Base-by-base conservation (phyloP, 305 asterid species). In the Andrographis paniculata region DNA sequence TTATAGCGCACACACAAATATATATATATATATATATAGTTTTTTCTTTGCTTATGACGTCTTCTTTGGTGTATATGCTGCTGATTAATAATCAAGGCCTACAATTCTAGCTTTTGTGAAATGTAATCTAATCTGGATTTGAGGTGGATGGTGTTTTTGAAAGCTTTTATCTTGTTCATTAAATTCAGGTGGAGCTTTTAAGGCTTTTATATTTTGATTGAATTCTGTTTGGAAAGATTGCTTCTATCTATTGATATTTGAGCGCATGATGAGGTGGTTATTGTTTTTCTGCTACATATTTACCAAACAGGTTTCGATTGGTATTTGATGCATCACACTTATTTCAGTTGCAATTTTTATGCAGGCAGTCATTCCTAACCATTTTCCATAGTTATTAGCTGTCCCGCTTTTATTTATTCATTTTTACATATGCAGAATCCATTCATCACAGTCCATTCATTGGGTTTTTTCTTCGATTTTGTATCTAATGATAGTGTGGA, bases 401-500 rank as follows among this genome's bases (percentile, higher is more conserved):
- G 9, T 19, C 3, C 18, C 4, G 8, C 20, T 16, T 14, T n/a
- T 48, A 6, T 27, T 23, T 5, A 3, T 24, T 30, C n/a, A 19
- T 10, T 31, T 20, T 33, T 31, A 27, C 38, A 28, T 4, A 1
- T 1, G 37, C 38, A 33, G 12, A 13, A 33, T 7, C 12, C 8
- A 13, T 33, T 33, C 13, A 33, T 13, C 38, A 13, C 9, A 33
- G n/a, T n/a, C 12, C 13, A 33, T 33, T 33, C n/a, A 18, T 53
- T 27, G 27, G 16, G 30, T 14, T 28, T 28, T 20, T 28, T 19
- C 1, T 56, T 30, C 37, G 35, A 17, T 28, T 45, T 48, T 39
- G 4, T 8, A 42, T 59, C 30, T 48, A 21, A 23, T 48, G 17
- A 36, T 48, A 76, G 89, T 50, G 63, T 45, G 48, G 83, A 71